Evolutionary conservation across 805 yeast species (phyloP), one percentile per base, ranked within the genome.

Genomic region (Dipodascopsis uninucleata): DNA sequence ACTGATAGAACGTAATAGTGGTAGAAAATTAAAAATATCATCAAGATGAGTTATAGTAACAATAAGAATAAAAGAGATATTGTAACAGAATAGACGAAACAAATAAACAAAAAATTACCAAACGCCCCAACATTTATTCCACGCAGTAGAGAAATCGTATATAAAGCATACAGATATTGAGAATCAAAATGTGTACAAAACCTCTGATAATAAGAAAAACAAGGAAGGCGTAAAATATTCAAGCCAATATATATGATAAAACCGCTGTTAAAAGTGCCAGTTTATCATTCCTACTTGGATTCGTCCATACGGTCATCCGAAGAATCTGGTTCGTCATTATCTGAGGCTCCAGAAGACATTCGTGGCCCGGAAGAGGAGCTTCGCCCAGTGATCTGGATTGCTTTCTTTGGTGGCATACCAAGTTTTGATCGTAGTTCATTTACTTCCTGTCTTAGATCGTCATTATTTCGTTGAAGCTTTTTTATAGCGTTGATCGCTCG

Each of bases 401-500:
- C 31, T 28, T 31, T 31, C 21, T 45, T 45, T n/a, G 51, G 47
- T n/a, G 47, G 39, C 48, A 50, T 35, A 2, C 47, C 47, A 10
- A 43, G 45, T 31, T 35, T 21, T 9, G 32, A 23, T 5, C 52
- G 41, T 18, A 47, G 44, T 5, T 50, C 55, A 40, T 43, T 53
- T 18, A 53, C 42, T 21, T 53, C 50, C 12, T 26, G 34, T 28
- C 33, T 44, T 34, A 53, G 39, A 14, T 47, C 51, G 23, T 23
- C 41, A 18, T 47, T 31, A 22, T 34, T 10, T 9, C 40, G 28
- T 18, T 52, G 43, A 16, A 46, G 14, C 20, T 41, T 28, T 25
- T 24, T 38, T 28, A 53, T 43, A 28, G 40, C 45, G 22, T 33
- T 31, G 25, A 53, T 45, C 2, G 57, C 47, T 23, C 56, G 57